phyloP scores from a whole-genome alignment of 1,284 basidiomycete genomes.

The Fereydounia khargensis region DNA sequence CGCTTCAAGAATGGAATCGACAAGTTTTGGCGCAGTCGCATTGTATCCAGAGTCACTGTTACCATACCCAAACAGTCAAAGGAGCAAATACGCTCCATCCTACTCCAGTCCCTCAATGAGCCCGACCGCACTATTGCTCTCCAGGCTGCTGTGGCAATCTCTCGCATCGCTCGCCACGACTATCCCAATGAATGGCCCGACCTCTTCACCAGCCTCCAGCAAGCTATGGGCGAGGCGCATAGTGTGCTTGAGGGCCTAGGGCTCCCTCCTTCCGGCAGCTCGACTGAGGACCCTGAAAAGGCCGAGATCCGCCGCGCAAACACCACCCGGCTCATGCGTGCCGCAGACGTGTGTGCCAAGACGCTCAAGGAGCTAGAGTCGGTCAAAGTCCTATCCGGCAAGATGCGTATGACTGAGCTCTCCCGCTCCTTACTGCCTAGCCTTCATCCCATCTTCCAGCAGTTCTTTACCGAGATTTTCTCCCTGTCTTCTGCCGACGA shows the following conservation, averaged over 20 bases:
- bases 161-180: slow-evolving; percentile 48
- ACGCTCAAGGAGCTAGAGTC: slow-evolving; percentile 51
- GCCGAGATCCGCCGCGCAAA: slow-evolving; percentile 16
- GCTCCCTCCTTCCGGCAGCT: slow-evolving; percentile 17
- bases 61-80: slow-evolving; percentile 43
- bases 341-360: slow-evolving; percentile 42
- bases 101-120: slow-evolving; percentile 45
- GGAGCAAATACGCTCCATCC: slow-evolving; percentile 33
- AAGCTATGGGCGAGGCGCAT: slow-evolving; percentile 43
- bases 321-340: slow-evolving; percentile 41
- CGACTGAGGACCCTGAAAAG: slow-evolving; percentile 8
- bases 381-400: slow-evolving; percentile 50
- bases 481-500: slow-evolving; percentile 9
- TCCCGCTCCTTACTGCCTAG: slow-evolving; percentile 44
- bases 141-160: slow-evolving; percentile 48
- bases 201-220: slow-evolving; percentile 40
- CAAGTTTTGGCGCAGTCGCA: slow-evolving; percentile 50
- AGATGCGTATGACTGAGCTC: slow-evolving; percentile 54
- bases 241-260: slow-evolving; percentile 11
- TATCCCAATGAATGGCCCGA: slow-evolving; percentile 52
- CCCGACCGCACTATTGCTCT: slow-evolving; percentile 44
- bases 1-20: slow-evolving; percentile 56
- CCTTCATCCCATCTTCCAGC: slow-evolving; percentile 46
- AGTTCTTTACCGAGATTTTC: slow-evolving; percentile 48
- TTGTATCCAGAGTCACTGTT: slow-evolving; percentile 39